These are phyloP conservation scores for Cercophora newfieldiana DNA, from an alignment of 495 filamentous ascomycete genomes.

Conservation along the genomic window DNA sequence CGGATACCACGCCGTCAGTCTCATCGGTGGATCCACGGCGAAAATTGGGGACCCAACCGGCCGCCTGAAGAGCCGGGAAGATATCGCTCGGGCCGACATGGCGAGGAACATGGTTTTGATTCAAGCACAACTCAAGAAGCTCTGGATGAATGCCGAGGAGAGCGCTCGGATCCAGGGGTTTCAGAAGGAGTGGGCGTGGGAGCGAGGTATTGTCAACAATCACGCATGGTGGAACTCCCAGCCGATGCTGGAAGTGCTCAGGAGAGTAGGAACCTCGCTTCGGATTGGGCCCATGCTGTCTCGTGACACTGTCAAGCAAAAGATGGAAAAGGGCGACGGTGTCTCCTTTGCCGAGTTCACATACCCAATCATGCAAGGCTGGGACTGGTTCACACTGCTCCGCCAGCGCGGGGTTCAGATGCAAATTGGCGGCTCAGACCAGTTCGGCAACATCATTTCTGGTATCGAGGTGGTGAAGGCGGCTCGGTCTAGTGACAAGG, in stretches of 20 bases:
- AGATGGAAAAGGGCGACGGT: constrained; percentile 76
- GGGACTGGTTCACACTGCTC: constrained; percentile 92
- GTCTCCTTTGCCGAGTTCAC: constrained; percentile 93
- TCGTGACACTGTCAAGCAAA: constrained; percentile 87
- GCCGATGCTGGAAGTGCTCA: constrained; percentile 69
- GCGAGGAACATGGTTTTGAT: constrained; percentile 60
- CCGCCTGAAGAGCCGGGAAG: constrained; percentile 65
- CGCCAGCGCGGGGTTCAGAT: constrained; percentile 60
- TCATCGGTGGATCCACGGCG: constrained; percentile 84
- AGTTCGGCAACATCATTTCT: constrained; percentile 93
- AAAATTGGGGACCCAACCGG: constrained; percentile 87
- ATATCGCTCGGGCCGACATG: constrained; percentile 53
- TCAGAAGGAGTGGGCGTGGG: constrained; percentile 60
- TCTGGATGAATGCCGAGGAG: constrained; percentile 70
- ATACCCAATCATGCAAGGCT: constrained; percentile 93
- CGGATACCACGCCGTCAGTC: constrained; percentile 69
- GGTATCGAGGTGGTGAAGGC: constrained; percentile 82
- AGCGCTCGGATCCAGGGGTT: constrained; percentile 64
- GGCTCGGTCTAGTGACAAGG: constrained; percentile 57
- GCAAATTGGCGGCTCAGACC: constrained; percentile 92
- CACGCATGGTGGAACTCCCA: constrained; percentile 73
- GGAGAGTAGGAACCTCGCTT: constrained; percentile 67
- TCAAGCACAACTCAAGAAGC: constrained; percentile 64
- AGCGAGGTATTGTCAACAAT: constrained; percentile 71
- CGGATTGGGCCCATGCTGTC: constrained; percentile 83